Conservation (phyloP, 306 rosid species). For the Argentina anserina region DNA sequence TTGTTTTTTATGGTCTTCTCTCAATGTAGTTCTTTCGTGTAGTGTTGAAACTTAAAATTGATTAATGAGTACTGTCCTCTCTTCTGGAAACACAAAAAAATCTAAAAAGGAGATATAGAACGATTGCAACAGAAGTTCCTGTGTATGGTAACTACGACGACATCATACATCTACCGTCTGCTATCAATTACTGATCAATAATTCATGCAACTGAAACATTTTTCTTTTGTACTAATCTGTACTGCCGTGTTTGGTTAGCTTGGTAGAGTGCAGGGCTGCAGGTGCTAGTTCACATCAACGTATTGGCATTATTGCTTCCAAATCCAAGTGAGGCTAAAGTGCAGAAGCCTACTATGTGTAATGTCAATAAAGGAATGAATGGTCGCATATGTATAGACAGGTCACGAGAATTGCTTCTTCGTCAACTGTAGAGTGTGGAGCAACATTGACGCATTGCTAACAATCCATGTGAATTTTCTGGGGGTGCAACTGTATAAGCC, state of each 20-base stretch:
- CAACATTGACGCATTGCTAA: constrained; percentile 13
- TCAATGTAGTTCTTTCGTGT: neutral
- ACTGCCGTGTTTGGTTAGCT: neutral
- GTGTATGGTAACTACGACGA: neutral
- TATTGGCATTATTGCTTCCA: neutral
- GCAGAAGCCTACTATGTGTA: neutral
- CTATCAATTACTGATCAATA: neutral
- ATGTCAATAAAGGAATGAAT: neutral
- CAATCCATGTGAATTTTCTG: constrained; percentile 28
- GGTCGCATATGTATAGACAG: neutral
- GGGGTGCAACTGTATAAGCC: constrained; percentile 17
- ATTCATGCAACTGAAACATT: neutral
- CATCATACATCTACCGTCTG: neutral
- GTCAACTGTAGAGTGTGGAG: neutral
- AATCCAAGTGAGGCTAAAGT: neutral
- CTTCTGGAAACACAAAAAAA: neutral
- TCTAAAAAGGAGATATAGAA: too few species aligned
- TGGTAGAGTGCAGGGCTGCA: neutral
- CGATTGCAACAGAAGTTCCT: neutral
- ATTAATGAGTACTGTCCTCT: neutral
- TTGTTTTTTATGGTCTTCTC: neutral
- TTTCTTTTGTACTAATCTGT: neutral
- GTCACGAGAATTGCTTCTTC: constrained; percentile 7
- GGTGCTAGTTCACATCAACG: neutral
- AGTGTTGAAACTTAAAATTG: neutral